Conservation (phyloP, 2,329 filamentous ascomycete species). For the Nannizziopsis arthrosporioides region DNA sequence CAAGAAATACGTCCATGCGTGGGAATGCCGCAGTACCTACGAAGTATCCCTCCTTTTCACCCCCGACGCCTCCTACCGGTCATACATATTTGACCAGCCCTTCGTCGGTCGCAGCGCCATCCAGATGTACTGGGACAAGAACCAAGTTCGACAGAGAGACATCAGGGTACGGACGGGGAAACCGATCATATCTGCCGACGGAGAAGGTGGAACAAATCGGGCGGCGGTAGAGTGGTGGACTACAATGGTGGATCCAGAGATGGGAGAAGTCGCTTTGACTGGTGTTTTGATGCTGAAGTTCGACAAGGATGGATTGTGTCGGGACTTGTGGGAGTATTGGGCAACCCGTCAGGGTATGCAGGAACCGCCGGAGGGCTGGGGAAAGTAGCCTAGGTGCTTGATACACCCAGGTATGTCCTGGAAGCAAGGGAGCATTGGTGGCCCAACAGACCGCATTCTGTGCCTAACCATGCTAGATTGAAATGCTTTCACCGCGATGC, state of each 20-base stretch:
- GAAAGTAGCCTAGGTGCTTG: background rate
- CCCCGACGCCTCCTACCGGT: slow-evolving; percentile 1
- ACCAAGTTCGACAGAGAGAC: background rate
- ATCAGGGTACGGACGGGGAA: slow-evolving; percentile 1
- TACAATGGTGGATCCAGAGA: slow-evolving; percentile 4
- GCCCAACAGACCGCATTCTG: too few species aligned
- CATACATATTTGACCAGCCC: slow-evolving; percentile 4
- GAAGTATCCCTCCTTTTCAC: slow-evolving; percentile 1
- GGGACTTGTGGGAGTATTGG: slow-evolving; percentile 5
- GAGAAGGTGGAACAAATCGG: background rate
- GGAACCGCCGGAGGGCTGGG: background rate
- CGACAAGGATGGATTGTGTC: background rate
- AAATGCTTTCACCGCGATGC: too few species aligned
- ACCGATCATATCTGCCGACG: background rate
- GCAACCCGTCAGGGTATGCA: background rate
- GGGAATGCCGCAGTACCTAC: slow-evolving; percentile 1
- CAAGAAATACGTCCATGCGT: slow-evolving; percentile 1
- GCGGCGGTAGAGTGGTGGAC: slow-evolving; percentile 5
- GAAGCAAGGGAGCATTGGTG: too few species aligned
- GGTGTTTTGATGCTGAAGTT: slow-evolving; percentile 7
- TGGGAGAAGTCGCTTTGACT: background rate
- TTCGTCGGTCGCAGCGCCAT: slow-evolving; percentile 3
- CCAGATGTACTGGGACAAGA: slow-evolving; percentile 5
- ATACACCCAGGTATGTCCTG: too few species aligned
- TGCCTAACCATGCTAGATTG: too few species aligned